A percentile compares a stretch with the other conserved stretches of the same genome.
phyloP scores from a whole-genome alignment of 805 yeast genomes.

The Naumovozyma castellii region DNA sequence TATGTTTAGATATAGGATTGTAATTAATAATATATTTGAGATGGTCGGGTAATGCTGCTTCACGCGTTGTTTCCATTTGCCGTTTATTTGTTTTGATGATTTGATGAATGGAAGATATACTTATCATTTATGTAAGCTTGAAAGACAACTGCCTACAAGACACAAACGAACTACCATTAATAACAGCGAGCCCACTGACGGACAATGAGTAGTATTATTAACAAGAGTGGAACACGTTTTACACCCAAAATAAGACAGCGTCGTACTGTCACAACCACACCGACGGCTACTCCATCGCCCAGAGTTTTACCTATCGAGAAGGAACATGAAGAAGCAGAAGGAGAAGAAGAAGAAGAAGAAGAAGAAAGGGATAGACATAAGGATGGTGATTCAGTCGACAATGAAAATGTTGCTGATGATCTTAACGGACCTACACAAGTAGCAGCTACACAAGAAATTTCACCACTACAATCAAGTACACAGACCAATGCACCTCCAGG shows the following conservation, averaged over 20 bases:
- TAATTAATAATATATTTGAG: not conserved
- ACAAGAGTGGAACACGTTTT: conserved; percentile 53
- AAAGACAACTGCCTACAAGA: too few species aligned
- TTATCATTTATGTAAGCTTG: too few species aligned
- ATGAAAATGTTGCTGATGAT: not conserved
- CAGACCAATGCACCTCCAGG: conserved; percentile 11
- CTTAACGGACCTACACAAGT: not conserved
- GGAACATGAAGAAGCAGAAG: conserved; percentile 1
- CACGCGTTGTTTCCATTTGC: too few species aligned
- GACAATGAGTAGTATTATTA: conserved; percentile 31
- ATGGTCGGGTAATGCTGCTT: not conserved
- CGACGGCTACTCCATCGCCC: conserved; percentile 12
- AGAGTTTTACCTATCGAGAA: not conserved
- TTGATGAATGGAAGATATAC: too few species aligned
- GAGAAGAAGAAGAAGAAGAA: conserved; percentile 2
- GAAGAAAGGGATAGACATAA: too few species aligned
- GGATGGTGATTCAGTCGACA: not conserved
- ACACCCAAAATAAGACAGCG: conserved; percentile 47
- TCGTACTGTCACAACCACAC: conserved; percentile 27
- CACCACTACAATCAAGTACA: conserved; percentile 3
- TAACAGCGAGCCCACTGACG: too few species aligned
- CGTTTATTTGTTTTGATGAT: too few species aligned
- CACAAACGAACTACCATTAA: too few species aligned
- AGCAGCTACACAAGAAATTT: conserved; percentile 4
- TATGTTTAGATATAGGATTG: not conserved